A percentile compares a stretch with the other conserved stretches of the same genome.
Evolutionary conservation across 176 grass and related monocot species (phyloP).

Genomic region (Bromus sterilis): DNA sequence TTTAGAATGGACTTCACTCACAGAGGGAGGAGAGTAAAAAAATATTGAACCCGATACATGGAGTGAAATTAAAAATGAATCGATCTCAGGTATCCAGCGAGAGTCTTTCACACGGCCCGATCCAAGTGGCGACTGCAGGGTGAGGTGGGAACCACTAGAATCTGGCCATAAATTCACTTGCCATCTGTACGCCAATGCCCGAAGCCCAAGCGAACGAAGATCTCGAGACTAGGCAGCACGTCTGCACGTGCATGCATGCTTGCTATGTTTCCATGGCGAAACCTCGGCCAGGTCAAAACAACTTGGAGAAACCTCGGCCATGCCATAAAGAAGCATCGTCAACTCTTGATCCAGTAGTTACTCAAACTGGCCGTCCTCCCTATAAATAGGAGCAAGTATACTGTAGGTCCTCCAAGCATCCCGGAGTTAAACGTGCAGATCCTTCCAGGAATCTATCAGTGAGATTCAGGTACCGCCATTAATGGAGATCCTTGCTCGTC

Average conservation of each 20-base stretch:
- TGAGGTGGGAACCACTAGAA: not conserved
- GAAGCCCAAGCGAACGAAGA: not conserved
- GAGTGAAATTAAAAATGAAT: too few species aligned
- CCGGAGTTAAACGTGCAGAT: not conserved
- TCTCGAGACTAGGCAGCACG: not conserved
- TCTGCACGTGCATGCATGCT: not conserved
- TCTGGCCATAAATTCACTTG: not conserved
- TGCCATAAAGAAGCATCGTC: not conserved
- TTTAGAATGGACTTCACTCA: too few species aligned
- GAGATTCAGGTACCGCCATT: not conserved
- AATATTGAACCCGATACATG: too few species aligned
- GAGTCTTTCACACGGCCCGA: too few species aligned
- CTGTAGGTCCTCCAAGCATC: not conserved
- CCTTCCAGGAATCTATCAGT: not conserved
- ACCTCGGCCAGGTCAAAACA: conserved; percentile 1
- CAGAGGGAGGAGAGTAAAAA: too few species aligned
- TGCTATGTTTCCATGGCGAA: not conserved
- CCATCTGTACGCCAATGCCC: not conserved
- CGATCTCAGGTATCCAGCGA: too few species aligned
- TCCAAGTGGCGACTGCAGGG: not conserved
- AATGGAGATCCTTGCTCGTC: not conserved
- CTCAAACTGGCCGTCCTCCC: not conserved
- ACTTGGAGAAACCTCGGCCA: not conserved
- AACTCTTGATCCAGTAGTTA: too few species aligned
- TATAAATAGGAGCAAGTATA: not conserved